Evolutionary conservation across 2,329 filamentous ascomycete species (phyloP), one percentile per base, ranked within the genome.

Genomic region (Sarocladium kiliense): DNA sequence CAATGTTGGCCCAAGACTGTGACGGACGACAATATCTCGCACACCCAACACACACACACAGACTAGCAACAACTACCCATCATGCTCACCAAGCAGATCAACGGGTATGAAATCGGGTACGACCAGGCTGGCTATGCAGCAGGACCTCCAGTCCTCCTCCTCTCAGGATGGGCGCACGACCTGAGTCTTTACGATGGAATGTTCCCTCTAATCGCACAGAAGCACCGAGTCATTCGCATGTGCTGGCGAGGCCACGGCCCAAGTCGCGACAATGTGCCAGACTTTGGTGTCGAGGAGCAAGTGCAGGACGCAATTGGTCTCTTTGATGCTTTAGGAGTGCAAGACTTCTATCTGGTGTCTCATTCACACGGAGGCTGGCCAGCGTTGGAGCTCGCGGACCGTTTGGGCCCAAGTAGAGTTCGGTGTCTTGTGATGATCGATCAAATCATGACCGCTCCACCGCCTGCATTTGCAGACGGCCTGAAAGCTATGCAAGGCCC

Each of bases 251-350:
- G 47, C 21, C 47, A 51, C 47, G 30, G 47, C 6, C 47, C 47
- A 9, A 51, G 16, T 16, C 47, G 47, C 18, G 47, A 51, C 26
- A 27, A 32, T 27, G 47, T 51, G n/a, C 47, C 47, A 12, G 47
- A 51, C 47, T 51, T 36, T 36, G 47, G 47, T 16, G 47, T 51
- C n/a, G 47, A 51, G 47, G 47, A 51, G 27, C 47, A 51, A 18
- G 47, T 51, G 9, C 18, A 23, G 23, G 47, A 51, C 18, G 47
- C 47, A 3, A 34, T 51, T 18, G 47, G 47, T 23, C 47, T 51
- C 10, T 36, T 51, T 11, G 47, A 51, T 5, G 47, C 47, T 3
- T 18, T 51, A 3, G 47, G 47, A 9, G 47, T 51, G n/a, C 26
- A 36, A 3, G 47, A 51, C 26, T n/a, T 51, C 11, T 51, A 51